phyloP scores from a whole-genome alignment of 2,329 filamentous ascomycete species.

The Emydomyces testavorans region DNA sequence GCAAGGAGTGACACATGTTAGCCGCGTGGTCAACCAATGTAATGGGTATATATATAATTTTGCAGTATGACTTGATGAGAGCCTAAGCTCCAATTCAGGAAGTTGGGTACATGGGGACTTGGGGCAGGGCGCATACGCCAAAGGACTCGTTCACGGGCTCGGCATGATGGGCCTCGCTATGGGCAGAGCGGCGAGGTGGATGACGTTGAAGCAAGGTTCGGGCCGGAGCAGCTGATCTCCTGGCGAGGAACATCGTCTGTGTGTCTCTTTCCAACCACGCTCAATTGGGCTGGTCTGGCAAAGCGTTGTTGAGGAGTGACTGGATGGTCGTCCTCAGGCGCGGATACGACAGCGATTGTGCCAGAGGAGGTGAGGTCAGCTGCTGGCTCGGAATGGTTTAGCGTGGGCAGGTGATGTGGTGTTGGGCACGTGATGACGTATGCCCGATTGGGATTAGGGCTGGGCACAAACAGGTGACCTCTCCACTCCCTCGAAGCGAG shows the following conservation, averaged over 20 bases:
- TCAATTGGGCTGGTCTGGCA: constrained; percentile 17
- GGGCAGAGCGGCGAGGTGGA: constrained; percentile 35
- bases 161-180: constrained; percentile 26
- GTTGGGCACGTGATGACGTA: constrained; percentile 14
- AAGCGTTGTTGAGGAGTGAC: not conserved
- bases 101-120: constrained; percentile 2
- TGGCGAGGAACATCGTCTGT: constrained; percentile 32
- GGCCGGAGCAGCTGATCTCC: constrained; percentile 30
- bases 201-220: constrained; percentile 32
- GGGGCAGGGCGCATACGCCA: constrained; percentile 31
- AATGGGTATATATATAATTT: not conserved
- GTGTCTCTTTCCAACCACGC: not conserved
- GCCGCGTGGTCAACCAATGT: constrained; percentile 8
- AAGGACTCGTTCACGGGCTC: constrained; percentile 38
- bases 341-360: not conserved
- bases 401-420: constrained; percentile 6
- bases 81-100: not conserved
- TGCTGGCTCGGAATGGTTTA: constrained; percentile 7
- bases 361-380: constrained; percentile 3
- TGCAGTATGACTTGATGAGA: not conserved
- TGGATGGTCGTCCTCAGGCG: constrained; percentile 1
- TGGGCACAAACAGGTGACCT: not conserved
- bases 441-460: constrained; percentile 13
- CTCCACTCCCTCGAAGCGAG: too few relatives aligned
- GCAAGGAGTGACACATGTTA: constrained; percentile 9